Conservation (phyloP, 148 eudicot species). For the Camellia sinensis region DNA sequence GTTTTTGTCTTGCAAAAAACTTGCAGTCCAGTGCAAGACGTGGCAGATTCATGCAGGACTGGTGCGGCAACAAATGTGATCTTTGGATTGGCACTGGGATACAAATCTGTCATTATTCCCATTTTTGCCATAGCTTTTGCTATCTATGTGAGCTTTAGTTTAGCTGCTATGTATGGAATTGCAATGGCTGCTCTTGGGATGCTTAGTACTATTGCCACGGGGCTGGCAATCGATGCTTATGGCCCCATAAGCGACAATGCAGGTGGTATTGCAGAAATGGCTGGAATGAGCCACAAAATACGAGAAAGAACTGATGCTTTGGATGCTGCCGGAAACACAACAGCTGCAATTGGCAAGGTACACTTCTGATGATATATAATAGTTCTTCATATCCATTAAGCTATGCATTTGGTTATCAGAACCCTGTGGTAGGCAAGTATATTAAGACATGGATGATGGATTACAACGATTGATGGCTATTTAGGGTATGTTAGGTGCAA, state of each 20-base stretch:
- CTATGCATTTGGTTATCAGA: no score
- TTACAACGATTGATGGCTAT: no score
- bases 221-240: slow-evolving; percentile 16
- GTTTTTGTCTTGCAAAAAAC: background rate
- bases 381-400: no score
- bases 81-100: slow-evolving; percentile 23
- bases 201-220: background rate
- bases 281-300: slow-evolving; percentile 15
- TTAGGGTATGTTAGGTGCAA: no score
- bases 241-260: slow-evolving; percentile 11
- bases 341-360: slow-evolving; percentile 13
- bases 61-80: slow-evolving; percentile 27
- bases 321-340: background rate
- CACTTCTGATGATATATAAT: background rate
- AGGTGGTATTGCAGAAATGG: slow-evolving; percentile 2
- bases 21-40: slow-evolving; percentile 24
- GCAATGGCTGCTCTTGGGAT: slow-evolving; percentile 3
- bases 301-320: slow-evolving; percentile 16
- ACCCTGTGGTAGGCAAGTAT: no score
- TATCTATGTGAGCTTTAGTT: slow-evolving; percentile 20
- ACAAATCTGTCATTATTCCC: slow-evolving; percentile 15
- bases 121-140: slow-evolving; percentile 7
- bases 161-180: slow-evolving; percentile 18
- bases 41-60: slow-evolving; percentile 21
- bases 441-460: no score